Evolutionary conservation across 164 flowering plant genomes (phyloP).

Genomic region (Hamamelis virginiana): DNA sequence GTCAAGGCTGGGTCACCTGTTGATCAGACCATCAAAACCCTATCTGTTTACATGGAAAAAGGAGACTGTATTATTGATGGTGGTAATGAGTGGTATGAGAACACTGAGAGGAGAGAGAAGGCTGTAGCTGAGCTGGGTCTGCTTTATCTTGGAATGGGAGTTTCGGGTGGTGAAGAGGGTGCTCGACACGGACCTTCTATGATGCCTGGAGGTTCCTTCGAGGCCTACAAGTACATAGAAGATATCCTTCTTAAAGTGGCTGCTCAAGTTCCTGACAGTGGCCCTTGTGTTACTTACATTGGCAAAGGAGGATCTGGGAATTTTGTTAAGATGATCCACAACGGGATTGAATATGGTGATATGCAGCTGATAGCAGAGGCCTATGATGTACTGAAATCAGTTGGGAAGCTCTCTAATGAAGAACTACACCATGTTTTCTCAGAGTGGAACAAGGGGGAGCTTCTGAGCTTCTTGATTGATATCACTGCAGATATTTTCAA

Average conservation of each 20-base stretch:
- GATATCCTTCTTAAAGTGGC: constrained; percentile 72
- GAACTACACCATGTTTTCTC: constrained; percentile 54
- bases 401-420: constrained; percentile 64
- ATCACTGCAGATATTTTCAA: constrained; percentile 80
- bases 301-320: constrained; percentile 76
- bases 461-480: constrained; percentile 66
- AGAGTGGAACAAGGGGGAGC: constrained; percentile 80
- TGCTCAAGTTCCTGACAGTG: constrained; percentile 73
- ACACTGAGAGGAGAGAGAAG: constrained; percentile 65
- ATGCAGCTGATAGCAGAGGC: constrained; percentile 83
- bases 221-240: constrained; percentile 67
- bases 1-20: constrained; percentile 76
- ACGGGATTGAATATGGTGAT: constrained; percentile 78
- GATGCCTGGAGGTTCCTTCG: constrained; percentile 80
- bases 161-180: constrained; percentile 82
- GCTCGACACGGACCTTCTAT: constrained; percentile 70
- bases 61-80: constrained; percentile 78
- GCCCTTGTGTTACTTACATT: constrained; percentile 71
- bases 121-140: constrained; percentile 56
- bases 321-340: constrained; percentile 69
- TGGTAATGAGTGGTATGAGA: constrained; percentile 76
- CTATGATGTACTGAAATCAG: constrained; percentile 69
- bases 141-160: constrained; percentile 74
- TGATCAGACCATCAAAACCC: constrained; percentile 62
- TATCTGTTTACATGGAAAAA: constrained; percentile 60